phyloP scores from a whole-genome alignment of 345 rosid genomes.

The Lumnitzera littorea region DNA sequence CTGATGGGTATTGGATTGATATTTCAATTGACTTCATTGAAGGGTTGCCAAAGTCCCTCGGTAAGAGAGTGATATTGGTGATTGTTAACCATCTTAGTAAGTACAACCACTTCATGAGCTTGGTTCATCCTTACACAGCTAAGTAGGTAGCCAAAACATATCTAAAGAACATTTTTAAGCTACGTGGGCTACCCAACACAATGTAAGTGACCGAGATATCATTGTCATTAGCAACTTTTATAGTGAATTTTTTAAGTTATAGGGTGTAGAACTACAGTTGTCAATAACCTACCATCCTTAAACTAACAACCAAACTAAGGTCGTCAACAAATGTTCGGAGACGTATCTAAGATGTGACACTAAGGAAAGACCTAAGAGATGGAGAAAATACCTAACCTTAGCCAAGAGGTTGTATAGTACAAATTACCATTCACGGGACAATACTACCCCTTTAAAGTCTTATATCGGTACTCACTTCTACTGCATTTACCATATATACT shows the following conservation, averaged over 20 bases:
- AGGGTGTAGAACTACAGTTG: not conserved
- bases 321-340: not conserved
- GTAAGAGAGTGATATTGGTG: not conserved
- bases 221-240: not conserved
- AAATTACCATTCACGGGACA: not conserved
- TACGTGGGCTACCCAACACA: not conserved
- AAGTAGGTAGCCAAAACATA: not conserved
- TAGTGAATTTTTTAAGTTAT: not conserved
- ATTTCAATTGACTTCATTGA: not conserved
- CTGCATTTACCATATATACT: not conserved
- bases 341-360: not conserved
- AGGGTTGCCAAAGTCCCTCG: not conserved
- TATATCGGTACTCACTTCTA: not conserved
- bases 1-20: not conserved
- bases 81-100: not conserved
- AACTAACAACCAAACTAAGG: not conserved
- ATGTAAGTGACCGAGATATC: not conserved
- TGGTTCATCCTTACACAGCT: not conserved
- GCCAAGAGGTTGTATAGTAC: not conserved
- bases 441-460: not conserved
- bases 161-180: not conserved
- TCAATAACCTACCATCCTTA: not conserved
- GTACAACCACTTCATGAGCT: not conserved
- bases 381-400: not conserved
- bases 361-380: not conserved